Base-by-base conservation (phyloP, 2,329 filamentous ascomycete genomes). In the Ophiobolus disseminans region DNA sequence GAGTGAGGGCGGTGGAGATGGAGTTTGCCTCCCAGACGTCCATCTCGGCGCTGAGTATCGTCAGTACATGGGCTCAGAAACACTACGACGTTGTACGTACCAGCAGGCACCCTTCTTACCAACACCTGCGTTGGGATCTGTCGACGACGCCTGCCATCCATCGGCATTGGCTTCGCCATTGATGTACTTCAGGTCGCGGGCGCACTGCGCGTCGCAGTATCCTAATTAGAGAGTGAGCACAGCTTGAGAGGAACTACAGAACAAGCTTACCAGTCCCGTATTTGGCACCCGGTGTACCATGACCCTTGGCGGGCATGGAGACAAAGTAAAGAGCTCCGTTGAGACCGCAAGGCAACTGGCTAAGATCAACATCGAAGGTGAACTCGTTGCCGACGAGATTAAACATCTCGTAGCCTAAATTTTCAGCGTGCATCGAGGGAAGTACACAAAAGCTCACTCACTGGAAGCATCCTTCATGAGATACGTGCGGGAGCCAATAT, bases 11-110 rank as follows among this genome's bases (percentile, higher is more conserved):
- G 6, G 79, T 81, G n/a, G 84, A 80, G 58, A 84, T 79, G 57
- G 76, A 79, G 77, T 88, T 88, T 48, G 85, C 84, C 72, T 88
- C 84, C 84, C 84, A 63, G 13, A 62, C 77, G 60, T 87, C 85
- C 80, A 87, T 84, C 70, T 87, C 84, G 41, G 80, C 75, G 65
- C 53, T 58, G 26, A 13, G 13, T 6, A 32, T 14, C 20, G 16
- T 45, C 10, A 32, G 22, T 16, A 21, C 14, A 4, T 9, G 16
- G 13, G 10, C 6, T 13, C 6, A 13, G 6, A n/a, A 14, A 6
- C 1, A 6, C 9, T 28, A 3, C 4, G 2, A 26, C 6, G 4
- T 2, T 14, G 11, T 21, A 45, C 53, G 28, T 53, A 65, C 62
- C 85, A 87, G 80, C 85, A 88, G 25, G 83, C 76, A 46, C 85